Base-by-base conservation (phyloP, 2,329 filamentous ascomycete genomes). In the Teratosphaeria destructans region DNA sequence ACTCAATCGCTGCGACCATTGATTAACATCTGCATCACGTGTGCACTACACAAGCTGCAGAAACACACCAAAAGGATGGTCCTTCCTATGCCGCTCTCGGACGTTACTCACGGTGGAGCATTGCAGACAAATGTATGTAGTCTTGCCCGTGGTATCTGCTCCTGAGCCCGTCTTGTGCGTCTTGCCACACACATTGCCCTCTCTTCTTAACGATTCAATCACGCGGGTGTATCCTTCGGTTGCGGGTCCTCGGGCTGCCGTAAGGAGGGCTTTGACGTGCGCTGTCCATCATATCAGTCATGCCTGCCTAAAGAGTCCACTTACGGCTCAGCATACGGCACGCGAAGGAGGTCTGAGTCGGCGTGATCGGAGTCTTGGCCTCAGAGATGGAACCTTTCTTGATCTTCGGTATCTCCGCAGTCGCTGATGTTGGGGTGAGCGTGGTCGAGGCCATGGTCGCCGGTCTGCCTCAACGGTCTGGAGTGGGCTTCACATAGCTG, bases 211-310 rank as follows among this genome's bases (percentile, higher is more conserved):
- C 60, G 83, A 82, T 61, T 85, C 81, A 47, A 91, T 78, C 61
- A 90, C 83, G 68, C 83, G 81, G 69, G 86, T 88, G 74, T 92
- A 92, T 67, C 88, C 83, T 59, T 83, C 78, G 61, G 89, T 83
- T 23, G 86, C 87, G 62, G 81, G 85, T 66, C 88, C 86, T 74
- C 84, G 85, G 16, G 83, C 82, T 63, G 85, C 83, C 63, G 84
- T 82, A 54, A 90, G 79, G 61, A 91, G 81, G 27, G 80, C 78
- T 71, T 89, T 85, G 55, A 89, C 81, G 73, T 92, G 88, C 71
- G 89, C 88, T 91, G 37, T 27, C 19, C 11, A 54, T 12, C n/a
- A n/a, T 34, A 43, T 62, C 23, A 59, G 58, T 26, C 14, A 1
- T 57, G 52, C 12, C 19, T 29, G 8, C 34, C 16, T 16, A 3